Percentiles rank a stretch among this genome's conserved stretches.
Evolutionary conservation across 148 eudicot species (phyloP).

Genomic region (Cornus controversa): DNA sequence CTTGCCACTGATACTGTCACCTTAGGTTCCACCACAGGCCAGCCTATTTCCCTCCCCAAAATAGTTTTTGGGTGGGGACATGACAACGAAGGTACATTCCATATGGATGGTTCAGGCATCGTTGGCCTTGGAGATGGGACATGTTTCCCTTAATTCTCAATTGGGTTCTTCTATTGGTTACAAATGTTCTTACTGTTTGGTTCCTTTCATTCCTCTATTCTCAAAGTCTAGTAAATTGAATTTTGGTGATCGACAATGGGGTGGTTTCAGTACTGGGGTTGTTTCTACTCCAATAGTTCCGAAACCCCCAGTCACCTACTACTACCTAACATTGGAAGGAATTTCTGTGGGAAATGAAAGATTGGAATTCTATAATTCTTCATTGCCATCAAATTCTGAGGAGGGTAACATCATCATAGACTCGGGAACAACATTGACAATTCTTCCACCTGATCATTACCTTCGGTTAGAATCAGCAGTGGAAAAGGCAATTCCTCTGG

Average conservation of each 20-base stretch:
- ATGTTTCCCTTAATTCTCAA: constrained; percentile 36
- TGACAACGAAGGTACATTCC: constrained; percentile 28
- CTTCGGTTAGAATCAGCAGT: constrained; percentile 14
- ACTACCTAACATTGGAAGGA: constrained; percentile 36
- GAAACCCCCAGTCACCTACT: constrained; percentile 23
- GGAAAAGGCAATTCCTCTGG: constrained; percentile 16
- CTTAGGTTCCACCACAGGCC: constrained; percentile 12
- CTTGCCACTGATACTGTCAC: constrained; percentile 37
- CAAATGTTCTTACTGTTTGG: constrained; percentile 46
- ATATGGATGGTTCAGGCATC: constrained; percentile 21
- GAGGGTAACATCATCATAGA: constrained; percentile 53
- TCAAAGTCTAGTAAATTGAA: constrained; percentile 28
- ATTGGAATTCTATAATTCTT: neutral
- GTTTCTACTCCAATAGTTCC: constrained; percentile 37
- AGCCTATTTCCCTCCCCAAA: constrained; percentile 7
- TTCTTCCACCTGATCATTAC: constrained; percentile 28
- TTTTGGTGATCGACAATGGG: constrained; percentile 28
- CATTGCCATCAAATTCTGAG: neutral
- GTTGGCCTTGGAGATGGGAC: constrained; percentile 43
- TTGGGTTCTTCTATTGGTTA: constrained; percentile 29
- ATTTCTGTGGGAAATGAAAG: constrained; percentile 24
- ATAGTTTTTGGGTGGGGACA: constrained; percentile 52
- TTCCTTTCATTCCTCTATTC: constrained; percentile 10
- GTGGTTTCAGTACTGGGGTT: constrained; percentile 13
- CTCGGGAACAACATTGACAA: constrained; percentile 53